phyloP scores from a whole-genome alignment of 306 rosid genomes.

The Macrotyloma uniflorum region DNA sequence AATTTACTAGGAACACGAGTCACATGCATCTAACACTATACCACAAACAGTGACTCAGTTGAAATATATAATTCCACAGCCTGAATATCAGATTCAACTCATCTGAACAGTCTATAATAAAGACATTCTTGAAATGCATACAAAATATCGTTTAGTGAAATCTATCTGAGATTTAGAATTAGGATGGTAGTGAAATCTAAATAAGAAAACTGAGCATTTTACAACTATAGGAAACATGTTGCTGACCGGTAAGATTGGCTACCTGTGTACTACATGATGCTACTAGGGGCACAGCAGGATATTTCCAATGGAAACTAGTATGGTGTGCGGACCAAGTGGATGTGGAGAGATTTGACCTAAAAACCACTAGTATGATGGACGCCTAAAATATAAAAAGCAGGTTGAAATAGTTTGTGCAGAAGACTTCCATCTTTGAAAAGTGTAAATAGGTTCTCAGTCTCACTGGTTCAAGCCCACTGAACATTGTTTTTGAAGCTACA shows the following conservation, averaged over 20 bases:
- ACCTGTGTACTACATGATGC: not conserved
- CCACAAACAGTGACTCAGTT: not conserved
- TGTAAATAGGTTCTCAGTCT: constrained; percentile 7
- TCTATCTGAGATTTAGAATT: not conserved
- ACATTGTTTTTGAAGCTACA: not conserved
- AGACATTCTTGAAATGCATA: not conserved
- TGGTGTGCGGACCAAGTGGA: not conserved
- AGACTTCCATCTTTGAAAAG: not conserved
- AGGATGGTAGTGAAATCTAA: not conserved
- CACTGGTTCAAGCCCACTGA: not conserved
- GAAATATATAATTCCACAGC: not conserved
- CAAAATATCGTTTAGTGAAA: not conserved
- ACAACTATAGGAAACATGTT: not conserved
- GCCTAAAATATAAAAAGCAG: not conserved
- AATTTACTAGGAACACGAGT: not conserved
- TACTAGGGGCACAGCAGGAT: not conserved
- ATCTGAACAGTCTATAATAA: not conserved
- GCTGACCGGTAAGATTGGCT: not conserved
- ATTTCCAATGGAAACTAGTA: not conserved
- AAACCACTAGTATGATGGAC: not conserved
- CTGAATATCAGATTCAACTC: not conserved
- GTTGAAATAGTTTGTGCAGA: not conserved
- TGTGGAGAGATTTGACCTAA: not conserved
- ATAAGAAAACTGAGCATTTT: not conserved
- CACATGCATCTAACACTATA: not conserved